A percentile compares a stretch with the other conserved stretches of the same genome.
Evolutionary conservation across 2,329 filamentous ascomycete genomes (phyloP).

Genomic region (Parafenestella ontariensis): DNA sequence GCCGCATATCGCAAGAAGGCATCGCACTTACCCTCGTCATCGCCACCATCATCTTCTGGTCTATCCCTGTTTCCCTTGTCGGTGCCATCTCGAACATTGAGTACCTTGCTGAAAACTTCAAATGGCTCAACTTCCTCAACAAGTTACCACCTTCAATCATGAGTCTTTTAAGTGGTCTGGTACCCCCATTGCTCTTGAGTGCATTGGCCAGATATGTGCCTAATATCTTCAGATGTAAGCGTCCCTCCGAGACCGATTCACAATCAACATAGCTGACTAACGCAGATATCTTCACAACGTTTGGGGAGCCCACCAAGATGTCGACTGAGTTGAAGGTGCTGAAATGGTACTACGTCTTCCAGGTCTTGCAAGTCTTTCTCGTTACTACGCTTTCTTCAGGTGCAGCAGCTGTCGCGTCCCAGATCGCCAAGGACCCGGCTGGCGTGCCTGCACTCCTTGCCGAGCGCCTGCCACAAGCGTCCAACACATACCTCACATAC

Average conservation of each 20-base stretch:
- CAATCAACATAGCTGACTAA: conserved; percentile 7
- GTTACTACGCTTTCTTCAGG: conserved; percentile 84
- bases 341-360: conserved; percentile 89
- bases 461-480: conserved; percentile 76
- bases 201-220: conserved; percentile 88
- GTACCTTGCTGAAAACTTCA: conserved; percentile 67
- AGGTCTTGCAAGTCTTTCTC: conserved; percentile 90
- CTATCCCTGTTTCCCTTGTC: conserved; percentile 77
- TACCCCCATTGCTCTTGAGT: conserved; percentile 80
- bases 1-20: conserved; percentile 78
- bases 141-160: conserved; percentile 73
- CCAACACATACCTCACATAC: conserved; percentile 95
- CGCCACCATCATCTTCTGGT: conserved; percentile 87
- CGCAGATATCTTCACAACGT: conserved; percentile 75
- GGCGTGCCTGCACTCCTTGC: conserved; percentile 71
- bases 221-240: conserved; percentile 77
- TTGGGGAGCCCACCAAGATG: conserved; percentile 80
- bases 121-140: conserved; percentile 76
- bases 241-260: neutral
- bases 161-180: conserved; percentile 82
- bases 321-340: conserved; percentile 88
- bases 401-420: conserved; percentile 71
- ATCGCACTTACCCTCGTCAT: conserved; percentile 76
- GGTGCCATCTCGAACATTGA: conserved; percentile 86
- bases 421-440: conserved; percentile 69